These are phyloP conservation scores for Sordariomycetes sp. DNA, from an alignment of 2,329 filamentous ascomycete species.

Conservation along the genomic window DNA sequence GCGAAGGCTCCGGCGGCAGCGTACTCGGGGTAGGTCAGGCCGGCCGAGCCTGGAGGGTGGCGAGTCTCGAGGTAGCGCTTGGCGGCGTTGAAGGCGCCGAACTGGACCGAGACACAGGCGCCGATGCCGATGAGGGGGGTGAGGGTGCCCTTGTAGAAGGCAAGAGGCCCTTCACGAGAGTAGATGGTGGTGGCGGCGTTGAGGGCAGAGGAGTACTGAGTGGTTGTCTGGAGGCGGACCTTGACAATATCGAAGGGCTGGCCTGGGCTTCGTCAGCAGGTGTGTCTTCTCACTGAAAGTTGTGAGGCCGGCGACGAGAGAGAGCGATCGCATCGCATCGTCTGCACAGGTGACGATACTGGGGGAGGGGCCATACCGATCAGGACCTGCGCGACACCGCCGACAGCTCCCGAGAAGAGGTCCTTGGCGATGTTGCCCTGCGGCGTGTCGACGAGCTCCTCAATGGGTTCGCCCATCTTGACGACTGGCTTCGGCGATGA, in stretches of 20 bases:
- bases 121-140: conserved; percentile 93
- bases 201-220: conserved; percentile 70
- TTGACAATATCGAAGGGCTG: conserved; percentile 89
- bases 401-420: conserved; percentile 80
- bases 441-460: conserved; percentile 23
- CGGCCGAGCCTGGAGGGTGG: conserved; percentile 49
- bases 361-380: conserved; percentile 56
- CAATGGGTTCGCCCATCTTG: conserved; percentile 25
- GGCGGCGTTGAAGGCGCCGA: conserved; percentile 91
- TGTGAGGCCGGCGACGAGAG: not conserved
- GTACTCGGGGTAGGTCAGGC: conserved; percentile 75
- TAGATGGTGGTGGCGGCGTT: conserved; percentile 78
- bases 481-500: not conserved
- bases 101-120: conserved; percentile 96
- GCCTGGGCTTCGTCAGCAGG: conserved; percentile 28
- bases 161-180: conserved; percentile 75
- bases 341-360: too few species aligned
- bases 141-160: conserved; percentile 97
- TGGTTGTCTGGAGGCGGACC: conserved; percentile 87
- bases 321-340: too few species aligned
- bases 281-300: not conserved
- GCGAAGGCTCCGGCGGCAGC: conserved; percentile 87
- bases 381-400: conserved; percentile 88
- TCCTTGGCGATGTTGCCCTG: conserved; percentile 66
- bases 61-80: conserved; percentile 74